Base-by-base conservation (phyloP, 2,329 filamentous ascomycete genomes). In the Neofusicoccum umdonicola region DNA sequence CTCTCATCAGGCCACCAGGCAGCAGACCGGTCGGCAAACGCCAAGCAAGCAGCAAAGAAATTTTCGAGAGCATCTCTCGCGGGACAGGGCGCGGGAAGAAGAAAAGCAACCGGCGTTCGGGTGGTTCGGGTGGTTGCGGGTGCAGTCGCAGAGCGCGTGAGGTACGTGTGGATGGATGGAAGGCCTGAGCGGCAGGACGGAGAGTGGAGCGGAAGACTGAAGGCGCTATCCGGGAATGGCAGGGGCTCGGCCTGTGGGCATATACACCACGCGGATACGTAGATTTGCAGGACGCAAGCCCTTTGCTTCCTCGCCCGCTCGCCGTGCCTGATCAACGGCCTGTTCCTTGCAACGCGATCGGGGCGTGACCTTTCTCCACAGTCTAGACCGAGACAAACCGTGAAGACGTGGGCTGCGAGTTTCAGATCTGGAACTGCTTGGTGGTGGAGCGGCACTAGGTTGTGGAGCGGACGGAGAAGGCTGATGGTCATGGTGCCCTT, bases 401-500 rank as follows among this genome's bases (percentile, higher is more conserved):
- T 3, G 42, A 31, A 34, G 19, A 31, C 19, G 31, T 9, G 19
- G 12, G 11, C 4, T n/a, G 13, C 12, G 27, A 13, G 39, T 57
- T 15, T 42, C 17, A 41, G n/a, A 44, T 44, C 4, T 17, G 19
- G 13, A 8, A 19, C 8, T 42, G 11, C 15, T 57, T 11, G 37
- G 11, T 22, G 35, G 11, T 17, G 52, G 52, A 22, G 22, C 13
- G 9, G 15, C 52, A 9, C 4, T 17, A n/a, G 19, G 12, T 34
- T 57, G 11, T 12, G 37, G 19, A 44, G 42, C 15, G 31, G 4
- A 44, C n/a, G 42, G 42, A 47, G 39, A 37, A 37, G n/a, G 42
- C 42, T 60, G 56, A 19, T 37, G n/a, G 50, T 52, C 34, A 52
- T 37, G 50, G 50, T 52, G 50, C 34, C 50, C 50, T 52, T 35